phyloP scores from a whole-genome alignment of 2,329 filamentous ascomycete species.

The Ophiocordyceps camponoti-leonardi region DNA sequence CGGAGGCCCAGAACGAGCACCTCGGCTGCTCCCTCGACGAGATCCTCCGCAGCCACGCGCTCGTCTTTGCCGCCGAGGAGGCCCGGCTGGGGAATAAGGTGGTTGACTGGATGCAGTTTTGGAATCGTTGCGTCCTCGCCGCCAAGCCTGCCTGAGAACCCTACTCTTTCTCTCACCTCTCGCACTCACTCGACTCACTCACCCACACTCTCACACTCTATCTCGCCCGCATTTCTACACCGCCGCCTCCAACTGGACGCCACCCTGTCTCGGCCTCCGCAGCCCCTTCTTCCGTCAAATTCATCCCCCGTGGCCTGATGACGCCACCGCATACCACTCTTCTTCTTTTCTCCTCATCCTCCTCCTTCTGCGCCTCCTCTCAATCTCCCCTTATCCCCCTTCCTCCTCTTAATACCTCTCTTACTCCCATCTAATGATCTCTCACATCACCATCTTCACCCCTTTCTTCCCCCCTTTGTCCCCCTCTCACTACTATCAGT shows the following conservation, averaged over 20 bases:
- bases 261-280: not conserved
- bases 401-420: no score
- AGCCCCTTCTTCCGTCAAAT: no score
- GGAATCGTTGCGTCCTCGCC: constrained; percentile 26
- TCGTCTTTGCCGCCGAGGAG: constrained; percentile 90
- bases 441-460: no score
- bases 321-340: no score
- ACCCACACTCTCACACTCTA: not conserved
- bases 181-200: not conserved
- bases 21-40: constrained; percentile 79
- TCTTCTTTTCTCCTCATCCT: no score
- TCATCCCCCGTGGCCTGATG: no score
- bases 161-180: not conserved
- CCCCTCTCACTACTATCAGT: no score
- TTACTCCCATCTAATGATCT: no score
- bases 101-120: constrained; percentile 64
- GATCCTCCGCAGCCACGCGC: constrained; percentile 71
- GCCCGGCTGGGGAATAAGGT: constrained; percentile 54
- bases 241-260: no score
- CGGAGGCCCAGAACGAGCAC: constrained; percentile 54
- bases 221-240: not conserved
- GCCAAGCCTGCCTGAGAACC: not conserved
- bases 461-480: no score
- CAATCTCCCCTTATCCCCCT: no score
- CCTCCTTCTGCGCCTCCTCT: no score